Conservation (phyloP, 129 eudicot species). For the Lactuca saligna region DNA sequence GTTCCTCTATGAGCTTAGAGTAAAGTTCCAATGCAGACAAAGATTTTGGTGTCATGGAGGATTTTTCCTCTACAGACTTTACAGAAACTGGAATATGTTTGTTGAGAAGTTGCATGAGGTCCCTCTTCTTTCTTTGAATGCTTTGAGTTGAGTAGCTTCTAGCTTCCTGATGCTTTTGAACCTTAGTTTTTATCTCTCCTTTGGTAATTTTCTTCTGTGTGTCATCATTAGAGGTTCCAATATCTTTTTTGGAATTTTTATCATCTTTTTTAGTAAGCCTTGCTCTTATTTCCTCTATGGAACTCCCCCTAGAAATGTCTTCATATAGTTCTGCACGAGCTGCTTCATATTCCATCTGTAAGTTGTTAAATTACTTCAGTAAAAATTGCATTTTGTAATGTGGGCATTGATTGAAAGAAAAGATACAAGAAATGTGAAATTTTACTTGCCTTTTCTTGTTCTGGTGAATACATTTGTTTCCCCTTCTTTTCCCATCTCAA, state of each 20-base stretch:
- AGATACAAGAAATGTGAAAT: slow-evolving; percentile 1
- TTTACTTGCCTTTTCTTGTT: slow-evolving; percentile 76
- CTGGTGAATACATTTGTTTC: slow-evolving; percentile 85
- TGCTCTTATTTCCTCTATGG: slow-evolving; percentile 56
- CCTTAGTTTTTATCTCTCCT: slow-evolving; percentile 64
- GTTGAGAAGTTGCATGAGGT: slow-evolving; percentile 60
- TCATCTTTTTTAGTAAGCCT: slow-evolving; percentile 59
- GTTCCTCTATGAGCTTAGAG: slow-evolving; percentile 56
- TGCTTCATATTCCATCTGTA: slow-evolving; percentile 81
- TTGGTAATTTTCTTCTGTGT: slow-evolving; percentile 42
- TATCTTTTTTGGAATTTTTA: slow-evolving; percentile 28
- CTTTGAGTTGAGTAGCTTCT: slow-evolving; percentile 36
- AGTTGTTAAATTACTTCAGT: slow-evolving; percentile 18
- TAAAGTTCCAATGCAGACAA: slow-evolving; percentile 62
- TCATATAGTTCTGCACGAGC: slow-evolving; percentile 78
- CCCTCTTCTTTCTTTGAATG: slow-evolving; percentile 84
- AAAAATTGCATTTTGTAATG: neutral
- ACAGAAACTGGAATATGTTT: slow-evolving; percentile 47
- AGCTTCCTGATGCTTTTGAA: slow-evolving; percentile 45
- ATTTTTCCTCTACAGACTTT: slow-evolving; percentile 30
- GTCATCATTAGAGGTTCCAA: slow-evolving; percentile 12
- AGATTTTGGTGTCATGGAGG: slow-evolving; percentile 38
- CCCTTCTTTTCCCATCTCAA: slow-evolving; percentile 97
- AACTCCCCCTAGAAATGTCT: slow-evolving; percentile 69
- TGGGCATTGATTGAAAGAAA: slow-evolving; percentile 1